Base-by-base conservation (phyloP, 2,329 filamentous ascomycete genomes). In the Fusarium nygamai region DNA sequence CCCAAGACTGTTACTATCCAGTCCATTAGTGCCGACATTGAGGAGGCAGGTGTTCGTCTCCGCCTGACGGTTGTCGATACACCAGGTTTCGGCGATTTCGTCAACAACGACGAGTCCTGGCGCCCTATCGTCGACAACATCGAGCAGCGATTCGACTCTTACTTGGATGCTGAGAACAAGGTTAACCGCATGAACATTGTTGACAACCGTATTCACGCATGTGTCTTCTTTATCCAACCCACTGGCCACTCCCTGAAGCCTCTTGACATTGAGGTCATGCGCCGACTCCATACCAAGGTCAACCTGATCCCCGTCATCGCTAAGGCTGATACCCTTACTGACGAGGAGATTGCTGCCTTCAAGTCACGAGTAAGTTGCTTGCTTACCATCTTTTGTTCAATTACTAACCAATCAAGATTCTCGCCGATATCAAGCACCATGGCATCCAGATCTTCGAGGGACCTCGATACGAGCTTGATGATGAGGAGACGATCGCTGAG, bases 171-270 rank as follows among this genome's bases (percentile, higher is more conserved):
- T 51, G 96, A 99, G 90, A 99, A 99, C 92, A 99, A 98, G 91
- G 95, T 99, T 84, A 99, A 99, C 89, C 94, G 96, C 81, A 98
- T 98, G 92, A 99, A 99, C 90, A 98, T 98, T 84, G 93, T 99
- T 73, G 96, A 99, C 87, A 99, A 98, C 90, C 94, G 96, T 80
- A 97, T 99, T 74, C 96, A 99, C 81, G 96, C 96, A 64, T 98
- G 97, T 81, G 96, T 99, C 73, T 99, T 98, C 91, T 99, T 99
- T 88, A 98, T 99, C 80, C 96, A 99, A 87, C 96, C 96, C 77
- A 99, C 96, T 38, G 96, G 96, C 71, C 96, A 99, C 89, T 97
- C 96, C 39, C 88, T 99, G 81, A 99, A 99, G 92, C 96, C 96
- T 74, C 89, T 99, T 76, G 96, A 99, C 82, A 98, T 99, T 76